A percentile compares a stretch with the other conserved stretches of the same genome.
Conservation (phyloP, 1,284 basidiomycete species). For the Exobasidium rhododendri region DNA sequence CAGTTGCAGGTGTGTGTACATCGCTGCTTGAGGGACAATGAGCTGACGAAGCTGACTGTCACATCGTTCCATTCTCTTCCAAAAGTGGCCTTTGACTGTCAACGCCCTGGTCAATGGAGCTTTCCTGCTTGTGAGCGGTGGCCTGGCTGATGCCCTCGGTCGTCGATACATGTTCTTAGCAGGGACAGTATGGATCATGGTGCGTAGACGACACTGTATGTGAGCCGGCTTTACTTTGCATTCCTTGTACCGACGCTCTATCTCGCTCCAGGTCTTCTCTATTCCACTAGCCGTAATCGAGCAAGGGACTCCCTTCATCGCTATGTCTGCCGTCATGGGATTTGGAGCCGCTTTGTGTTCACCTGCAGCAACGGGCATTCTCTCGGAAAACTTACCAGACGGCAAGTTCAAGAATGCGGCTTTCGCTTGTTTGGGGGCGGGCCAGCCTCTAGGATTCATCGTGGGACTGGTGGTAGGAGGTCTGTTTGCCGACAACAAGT, state of each 20-base stretch:
- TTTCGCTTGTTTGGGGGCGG: constrained; percentile 58
- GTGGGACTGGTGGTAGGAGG: constrained; percentile 70
- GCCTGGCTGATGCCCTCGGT: constrained; percentile 58
- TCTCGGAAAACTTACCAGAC: constrained; percentile 47
- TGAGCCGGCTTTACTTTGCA: no score
- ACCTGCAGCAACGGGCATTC: constrained; percentile 47
- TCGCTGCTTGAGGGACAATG: no score
- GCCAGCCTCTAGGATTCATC: constrained; percentile 65
- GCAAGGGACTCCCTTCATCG: constrained; percentile 44
- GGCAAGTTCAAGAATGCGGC: constrained; percentile 48
- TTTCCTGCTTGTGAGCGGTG: constrained; percentile 56
- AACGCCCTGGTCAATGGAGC: constrained; percentile 65
- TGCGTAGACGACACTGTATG: not conserved
- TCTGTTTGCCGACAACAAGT: constrained; percentile 63
- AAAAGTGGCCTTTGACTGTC: constrained; percentile 67
- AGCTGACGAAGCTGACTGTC: no score
- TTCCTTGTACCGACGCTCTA: no score
- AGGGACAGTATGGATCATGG: constrained; percentile 41
- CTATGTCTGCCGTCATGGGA: constrained; percentile 46
- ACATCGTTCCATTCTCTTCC: no score
- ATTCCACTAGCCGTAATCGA: constrained; percentile 50
- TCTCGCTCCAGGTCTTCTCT: constrained; percentile 39
- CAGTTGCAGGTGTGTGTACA: constrained; percentile 55
- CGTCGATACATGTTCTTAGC: constrained; percentile 58
- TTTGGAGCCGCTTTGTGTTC: constrained; percentile 29